Evolutionary conservation across 1,139 yeast genomes (phyloP), one percentile per base, ranked within the genome.

Genomic region (Taphrina flavorubra): DNA sequence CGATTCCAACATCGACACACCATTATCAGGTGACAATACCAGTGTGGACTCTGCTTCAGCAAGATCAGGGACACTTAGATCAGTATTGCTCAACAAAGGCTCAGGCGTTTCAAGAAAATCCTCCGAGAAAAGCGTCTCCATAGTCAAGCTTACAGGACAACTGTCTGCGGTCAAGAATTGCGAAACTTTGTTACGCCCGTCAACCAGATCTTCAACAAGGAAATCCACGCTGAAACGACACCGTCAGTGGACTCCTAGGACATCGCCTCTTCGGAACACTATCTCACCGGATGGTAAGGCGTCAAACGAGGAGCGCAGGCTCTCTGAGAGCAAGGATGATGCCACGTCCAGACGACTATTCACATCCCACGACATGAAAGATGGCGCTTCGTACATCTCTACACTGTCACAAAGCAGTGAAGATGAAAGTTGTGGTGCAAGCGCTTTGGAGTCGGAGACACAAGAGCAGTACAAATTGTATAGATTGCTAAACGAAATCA

Each of bases 381-480:
- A 46, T 2, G 25, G 8, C 51, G 25, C 11, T n/a, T 1, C 11
- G 25, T n/a, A n/a, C 4, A 13, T 5, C 20, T 8, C 51, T 13
- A 46, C 51, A 46, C 5, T n/a, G 10, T 16, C n/a, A n/a, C 16
- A 46, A 16, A 1, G n/a, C 25, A 3, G 1, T 6, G 42, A 39
- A 10, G 11, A 39, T 14, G 42, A 39, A 39, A 8, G n/a, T 16
- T 8, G 18, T 4, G 11, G 1, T n/a, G 8, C 18, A 13, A 16
- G 16, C 10, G 11, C 10, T 46, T 13, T 13, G 25, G 51, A 46
- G n/a, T n/a, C 51, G n/a, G 53, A 49, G 6, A 10, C n/a, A 49
- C 31, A 20, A 49, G 53, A 49, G 36, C 53, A 49, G 36, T n/a
- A 49, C n/a, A 49, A 18, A 20, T 13, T 49, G 13, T 49, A 49